phyloP scores from a whole-genome alignment of 495 filamentous ascomycete genomes.

The Penicillium psychrofluorescens region DNA sequence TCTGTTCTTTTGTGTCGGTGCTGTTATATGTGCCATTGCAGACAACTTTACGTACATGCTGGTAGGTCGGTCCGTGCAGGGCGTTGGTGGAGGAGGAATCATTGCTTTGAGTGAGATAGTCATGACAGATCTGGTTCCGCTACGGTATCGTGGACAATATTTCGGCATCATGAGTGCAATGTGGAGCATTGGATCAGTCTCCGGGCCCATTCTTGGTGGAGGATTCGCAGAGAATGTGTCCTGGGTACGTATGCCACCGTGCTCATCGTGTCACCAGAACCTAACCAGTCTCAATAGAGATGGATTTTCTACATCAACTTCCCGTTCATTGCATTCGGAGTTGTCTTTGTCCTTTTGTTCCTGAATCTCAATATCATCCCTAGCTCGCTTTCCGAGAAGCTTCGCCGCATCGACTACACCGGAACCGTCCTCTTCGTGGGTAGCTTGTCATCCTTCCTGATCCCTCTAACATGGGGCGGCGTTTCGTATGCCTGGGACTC shows the following conservation, averaged over 20 bases:
- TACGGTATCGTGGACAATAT: slow-evolving; percentile 39
- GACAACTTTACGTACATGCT: slow-evolving; percentile 59
- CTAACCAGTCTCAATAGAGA: background rate
- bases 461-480: slow-evolving; percentile 47
- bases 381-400: slow-evolving; percentile 29
- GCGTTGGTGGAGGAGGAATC: slow-evolving; percentile 66
- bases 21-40: slow-evolving; percentile 46
- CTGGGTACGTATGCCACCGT: slow-evolving; percentile 38
- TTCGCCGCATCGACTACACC: slow-evolving; percentile 52
- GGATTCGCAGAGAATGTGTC: slow-evolving; percentile 57
- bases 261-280: background rate
- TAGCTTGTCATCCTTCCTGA: slow-evolving; percentile 38
- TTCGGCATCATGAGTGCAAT: slow-evolving; percentile 45
- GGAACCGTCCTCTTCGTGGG: slow-evolving; percentile 50
- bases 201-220: slow-evolving; percentile 62
- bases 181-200: slow-evolving; percentile 61
- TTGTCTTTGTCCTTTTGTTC: slow-evolving; percentile 41
- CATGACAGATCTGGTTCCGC: slow-evolving; percentile 57
- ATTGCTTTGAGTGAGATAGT: slow-evolving; percentile 59
- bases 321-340: slow-evolving; percentile 43
- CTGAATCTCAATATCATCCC: slow-evolving; percentile 38
- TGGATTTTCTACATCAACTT: slow-evolving; percentile 53
- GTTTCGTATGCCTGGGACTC: slow-evolving; percentile 40
- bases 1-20: slow-evolving; percentile 50
- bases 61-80: slow-evolving; percentile 59